Conservation (phyloP, 805 yeast genomes). For the Helenozyma baotianmanensis region DNA sequence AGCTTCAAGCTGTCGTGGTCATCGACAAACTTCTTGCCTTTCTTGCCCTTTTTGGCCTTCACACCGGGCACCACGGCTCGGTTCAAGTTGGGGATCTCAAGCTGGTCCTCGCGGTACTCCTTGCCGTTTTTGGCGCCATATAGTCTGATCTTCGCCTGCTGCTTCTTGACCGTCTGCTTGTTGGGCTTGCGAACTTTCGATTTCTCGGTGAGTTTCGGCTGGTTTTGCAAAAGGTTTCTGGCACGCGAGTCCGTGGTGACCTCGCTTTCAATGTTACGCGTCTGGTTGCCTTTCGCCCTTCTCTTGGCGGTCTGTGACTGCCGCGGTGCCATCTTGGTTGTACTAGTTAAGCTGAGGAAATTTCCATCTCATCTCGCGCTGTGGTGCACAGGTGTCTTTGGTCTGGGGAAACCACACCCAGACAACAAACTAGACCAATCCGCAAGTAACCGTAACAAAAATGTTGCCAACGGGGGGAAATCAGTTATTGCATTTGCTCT, state of each 20-base stretch:
- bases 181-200: conserved; percentile 47
- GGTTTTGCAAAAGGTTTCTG: conserved; percentile 55
- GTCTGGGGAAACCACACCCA: no score
- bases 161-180: conserved; percentile 57
- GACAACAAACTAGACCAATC: no score
- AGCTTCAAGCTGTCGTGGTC: conserved; percentile 62
- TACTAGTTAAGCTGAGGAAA: neutral
- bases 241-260: conserved; percentile 65
- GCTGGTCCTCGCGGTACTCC: conserved; percentile 70
- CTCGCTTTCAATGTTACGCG: conserved; percentile 59
- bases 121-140: conserved; percentile 60
- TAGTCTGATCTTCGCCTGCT: conserved; percentile 57
- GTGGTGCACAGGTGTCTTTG: neutral
- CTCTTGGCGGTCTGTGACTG: conserved; percentile 61
- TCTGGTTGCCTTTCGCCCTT: conserved; percentile 46
- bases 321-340: conserved; percentile 51
- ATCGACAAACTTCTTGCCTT: conserved; percentile 74
- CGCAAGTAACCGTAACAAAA: no score
- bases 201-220: conserved; percentile 58
- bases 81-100: conserved; percentile 75
- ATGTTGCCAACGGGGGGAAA: no score
- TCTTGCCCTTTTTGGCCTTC: conserved; percentile 73
- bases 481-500: no score
- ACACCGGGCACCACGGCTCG: conserved; percentile 83
- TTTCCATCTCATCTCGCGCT: conserved; percentile 6